A percentile compares a stretch with the other conserved stretches of the same genome.
Conservation (phyloP, 768 basidiomycete genomes). For the Gloeopeniophorella convolvens region DNA sequence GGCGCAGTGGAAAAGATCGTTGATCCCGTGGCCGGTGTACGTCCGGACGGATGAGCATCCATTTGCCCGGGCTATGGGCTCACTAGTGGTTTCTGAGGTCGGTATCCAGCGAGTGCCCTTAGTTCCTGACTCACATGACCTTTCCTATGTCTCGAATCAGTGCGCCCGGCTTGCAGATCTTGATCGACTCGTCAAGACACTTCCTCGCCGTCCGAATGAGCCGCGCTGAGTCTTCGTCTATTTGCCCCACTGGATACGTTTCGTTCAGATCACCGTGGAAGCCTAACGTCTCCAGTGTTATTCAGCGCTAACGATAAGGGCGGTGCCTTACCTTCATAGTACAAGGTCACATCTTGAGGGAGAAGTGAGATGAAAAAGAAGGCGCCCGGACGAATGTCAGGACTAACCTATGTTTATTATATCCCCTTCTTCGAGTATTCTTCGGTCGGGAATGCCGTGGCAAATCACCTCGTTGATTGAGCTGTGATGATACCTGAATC, state of each 20-base stretch:
- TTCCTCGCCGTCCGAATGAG: constrained; percentile 79
- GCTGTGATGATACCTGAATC: constrained; percentile 31
- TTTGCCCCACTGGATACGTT: constrained; percentile 83
- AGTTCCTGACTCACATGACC: constrained; percentile 54
- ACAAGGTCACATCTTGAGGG: constrained; percentile 66
- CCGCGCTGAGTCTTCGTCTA: constrained; percentile 77
- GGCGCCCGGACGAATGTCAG: constrained; percentile 5
- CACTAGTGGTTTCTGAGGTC: constrained; percentile 37
- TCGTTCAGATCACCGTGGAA: constrained; percentile 91
- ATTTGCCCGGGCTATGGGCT: constrained; percentile 75
- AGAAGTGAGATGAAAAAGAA: constrained; percentile 11
- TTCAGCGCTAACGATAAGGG: background rate
- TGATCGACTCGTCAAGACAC: constrained; percentile 85
- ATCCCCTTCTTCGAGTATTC: constrained; percentile 84
- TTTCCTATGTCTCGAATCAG: constrained; percentile 86
- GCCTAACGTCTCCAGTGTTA: constrained; percentile 38
- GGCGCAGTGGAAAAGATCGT: constrained; percentile 74
- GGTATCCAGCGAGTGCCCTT: constrained; percentile 3
- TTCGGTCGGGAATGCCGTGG: constrained; percentile 90
- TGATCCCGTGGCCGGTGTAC: constrained; percentile 89
- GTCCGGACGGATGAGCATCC: constrained; percentile 88
- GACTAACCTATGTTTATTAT: constrained; percentile 86
- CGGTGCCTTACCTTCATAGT: constrained; percentile 56
- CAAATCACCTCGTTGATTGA: constrained; percentile 96
- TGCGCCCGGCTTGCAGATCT: constrained; percentile 88